Evolutionary conservation across 2,329 filamentous ascomycete species (phyloP).

Genomic region (Coleophoma eucalyptorum): DNA sequence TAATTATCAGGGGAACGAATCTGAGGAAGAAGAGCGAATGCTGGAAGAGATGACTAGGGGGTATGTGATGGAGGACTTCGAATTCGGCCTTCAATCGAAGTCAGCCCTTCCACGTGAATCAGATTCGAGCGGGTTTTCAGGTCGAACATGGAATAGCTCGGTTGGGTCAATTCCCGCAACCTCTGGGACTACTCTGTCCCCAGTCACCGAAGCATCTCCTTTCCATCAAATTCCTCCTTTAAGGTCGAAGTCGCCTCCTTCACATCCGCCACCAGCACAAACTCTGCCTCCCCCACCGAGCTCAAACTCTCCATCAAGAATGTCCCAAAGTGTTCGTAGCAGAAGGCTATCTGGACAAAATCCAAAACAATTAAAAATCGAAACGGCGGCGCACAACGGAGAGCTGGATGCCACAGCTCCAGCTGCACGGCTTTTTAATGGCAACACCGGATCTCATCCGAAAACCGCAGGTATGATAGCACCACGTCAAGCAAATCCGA

Average conservation of each 20-base stretch:
- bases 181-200: constrained; percentile 64
- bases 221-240: constrained; percentile 21
- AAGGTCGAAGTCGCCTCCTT: constrained; percentile 18
- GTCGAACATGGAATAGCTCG: constrained; percentile 77
- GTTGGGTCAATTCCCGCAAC: constrained; percentile 69
- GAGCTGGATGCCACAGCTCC: background rate
- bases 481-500: constrained; percentile 10
- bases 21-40: constrained; percentile 69
- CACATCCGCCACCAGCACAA: constrained; percentile 19
- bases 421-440: constrained; percentile 8
- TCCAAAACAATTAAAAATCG: constrained; percentile 81
- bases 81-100: constrained; percentile 66
- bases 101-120: constrained; percentile 72
- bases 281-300: constrained; percentile 37
- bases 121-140: constrained; percentile 76
- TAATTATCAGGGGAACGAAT: constrained; percentile 61
- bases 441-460: constrained; percentile 11
- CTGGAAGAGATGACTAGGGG: constrained; percentile 86
- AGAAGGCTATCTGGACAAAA: constrained; percentile 79
- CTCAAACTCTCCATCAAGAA: constrained; percentile 31
- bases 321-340: constrained; percentile 57
- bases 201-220: constrained; percentile 56
- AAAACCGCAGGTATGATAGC: constrained; percentile 22
- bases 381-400: constrained; percentile 48
- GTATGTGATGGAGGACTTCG: constrained; percentile 79